These are phyloP conservation scores for Coemansia sp. DNA, from an alignment of 192 early-diverging fungal genomes.

Conservation along the genomic window DNA sequence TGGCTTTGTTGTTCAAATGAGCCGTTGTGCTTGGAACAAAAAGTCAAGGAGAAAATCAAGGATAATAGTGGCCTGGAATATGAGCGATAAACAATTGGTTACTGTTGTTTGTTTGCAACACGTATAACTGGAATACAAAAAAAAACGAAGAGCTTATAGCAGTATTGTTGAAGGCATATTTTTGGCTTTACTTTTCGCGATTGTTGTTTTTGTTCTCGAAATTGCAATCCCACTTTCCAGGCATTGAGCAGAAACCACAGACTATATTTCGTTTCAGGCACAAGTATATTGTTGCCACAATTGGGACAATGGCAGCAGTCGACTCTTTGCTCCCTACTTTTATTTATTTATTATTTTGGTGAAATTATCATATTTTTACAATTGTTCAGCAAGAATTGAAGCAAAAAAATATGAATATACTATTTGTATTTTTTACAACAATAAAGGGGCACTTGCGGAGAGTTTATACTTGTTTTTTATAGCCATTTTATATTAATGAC, in stretches of 20 bases:
- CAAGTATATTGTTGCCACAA: neutral
- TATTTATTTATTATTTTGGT: neutral
- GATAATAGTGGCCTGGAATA: neutral
- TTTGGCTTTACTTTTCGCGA: neutral
- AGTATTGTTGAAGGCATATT: neutral
- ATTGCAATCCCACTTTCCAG: neutral
- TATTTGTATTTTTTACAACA: too few relatives aligned
- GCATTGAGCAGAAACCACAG: neutral
- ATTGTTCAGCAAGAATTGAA: neutral
- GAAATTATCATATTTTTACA: neutral
- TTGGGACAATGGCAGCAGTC: neutral
- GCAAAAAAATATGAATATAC: neutral
- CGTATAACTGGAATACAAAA: neutral
- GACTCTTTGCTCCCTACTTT: conserved; percentile 1
- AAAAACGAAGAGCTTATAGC: too few relatives aligned
- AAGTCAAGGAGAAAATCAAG: neutral
- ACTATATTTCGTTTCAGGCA: neutral
- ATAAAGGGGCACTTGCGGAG: neutral
- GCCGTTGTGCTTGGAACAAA: too few relatives aligned
- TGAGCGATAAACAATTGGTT: neutral
- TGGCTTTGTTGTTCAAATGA: too few relatives aligned
- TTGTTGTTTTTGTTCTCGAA: neutral
- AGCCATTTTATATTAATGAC: neutral
- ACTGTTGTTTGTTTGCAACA: neutral
- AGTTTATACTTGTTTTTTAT: neutral